Percentiles rank a stretch among this genome's conserved stretches.
phyloP scores from a whole-genome alignment of 257 asterid species.

The Parsonsia alboflavescens region DNA sequence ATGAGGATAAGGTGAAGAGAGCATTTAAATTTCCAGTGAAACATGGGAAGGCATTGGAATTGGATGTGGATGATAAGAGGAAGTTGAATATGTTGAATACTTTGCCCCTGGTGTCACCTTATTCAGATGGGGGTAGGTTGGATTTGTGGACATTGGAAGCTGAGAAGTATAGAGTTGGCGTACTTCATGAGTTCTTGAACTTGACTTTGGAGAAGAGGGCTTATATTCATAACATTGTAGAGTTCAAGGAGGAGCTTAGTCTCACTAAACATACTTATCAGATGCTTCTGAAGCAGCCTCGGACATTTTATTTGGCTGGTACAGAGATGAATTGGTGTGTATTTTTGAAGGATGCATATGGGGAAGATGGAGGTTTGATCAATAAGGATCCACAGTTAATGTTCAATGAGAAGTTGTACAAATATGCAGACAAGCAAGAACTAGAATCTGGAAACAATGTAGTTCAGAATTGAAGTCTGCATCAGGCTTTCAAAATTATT shows the following conservation, averaged over 20 bases:
- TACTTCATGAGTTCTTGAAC: constrained; percentile 87
- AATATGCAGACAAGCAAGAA: constrained; percentile 59
- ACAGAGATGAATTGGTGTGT: constrained; percentile 99
- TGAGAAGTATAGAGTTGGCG: constrained; percentile 81
- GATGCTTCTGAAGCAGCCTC: constrained; percentile 79
- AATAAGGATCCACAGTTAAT: constrained; percentile 69
- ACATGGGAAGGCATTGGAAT: constrained; percentile 61
- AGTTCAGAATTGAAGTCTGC: constrained; percentile 6
- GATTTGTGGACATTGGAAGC: constrained; percentile 92
- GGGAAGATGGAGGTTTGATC: constrained; percentile 59
- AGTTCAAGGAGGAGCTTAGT: constrained; percentile 85
- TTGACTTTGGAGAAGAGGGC: constrained; percentile 96
- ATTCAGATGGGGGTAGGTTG: constrained; percentile 69
- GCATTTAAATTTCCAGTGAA: constrained; percentile 72
- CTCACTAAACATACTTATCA: constrained; percentile 79
- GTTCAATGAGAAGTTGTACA: constrained; percentile 61
- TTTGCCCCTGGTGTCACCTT: constrained; percentile 89
- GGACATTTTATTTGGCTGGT: constrained; percentile 82
- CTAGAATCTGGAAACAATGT: constrained; percentile 19
- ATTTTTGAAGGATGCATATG: constrained; percentile 79
- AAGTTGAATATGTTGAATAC: constrained; percentile 78
- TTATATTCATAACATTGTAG: constrained; percentile 86
- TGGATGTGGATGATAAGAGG: constrained; percentile 65
- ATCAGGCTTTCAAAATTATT: neutral
- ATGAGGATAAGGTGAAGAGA: constrained; percentile 75